Base-by-base conservation (phyloP, 2,329 filamentous ascomycete species). In the Fusarium sp. region DNA sequence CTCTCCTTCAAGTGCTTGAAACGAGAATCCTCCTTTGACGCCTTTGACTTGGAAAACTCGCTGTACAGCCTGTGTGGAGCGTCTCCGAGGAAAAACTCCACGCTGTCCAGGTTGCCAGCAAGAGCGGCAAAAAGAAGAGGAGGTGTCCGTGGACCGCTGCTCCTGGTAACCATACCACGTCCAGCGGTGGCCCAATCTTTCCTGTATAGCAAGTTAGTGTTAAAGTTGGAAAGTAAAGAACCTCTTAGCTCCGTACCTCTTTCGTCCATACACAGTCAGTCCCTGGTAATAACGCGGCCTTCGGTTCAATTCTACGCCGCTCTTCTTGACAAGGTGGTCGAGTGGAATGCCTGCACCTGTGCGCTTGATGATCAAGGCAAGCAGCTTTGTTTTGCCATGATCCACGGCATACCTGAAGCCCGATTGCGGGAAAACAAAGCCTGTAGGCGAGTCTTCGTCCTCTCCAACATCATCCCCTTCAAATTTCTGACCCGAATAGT, bases 61-160 rank as follows among this genome's bases (percentile, higher is more conserved):
- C 84, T 78, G 73, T 96, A 96, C 55, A 87, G 83, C 30, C 88
- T 84, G 69, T 87, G 79, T 0, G 93, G 92, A 1, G 87, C 85
- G 64, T 92, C 91, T 59, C 91, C 89, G 57, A 93, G 78, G 76
- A 95, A 92, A 88, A 92, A 97, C 74, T 96, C 89, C 0, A 93
- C 87, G 18, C 85, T 85, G 38, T 90, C 86, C n/a, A 95, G 76
- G 20, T 83, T 90, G 4, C 88, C 88, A 3, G 72, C 71, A 10
- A 80, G 72, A 13, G 87, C 89, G 44, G 89, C 88, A 63, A 84
- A 79, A 2, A 92, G 82, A 10, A 92, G 79, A 4, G 90, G 91
- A 4, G 89, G 86, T 0, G 80, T 82, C 34, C 81, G 80, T 51
- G 80, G 75, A 11, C 83, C 84, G 1, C 76, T 78, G 5, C 78